A percentile compares a stretch with the other conserved stretches of the same genome.
phyloP scores from a whole-genome alignment of 164 flowering plant genomes.

The Sedum album region DNA sequence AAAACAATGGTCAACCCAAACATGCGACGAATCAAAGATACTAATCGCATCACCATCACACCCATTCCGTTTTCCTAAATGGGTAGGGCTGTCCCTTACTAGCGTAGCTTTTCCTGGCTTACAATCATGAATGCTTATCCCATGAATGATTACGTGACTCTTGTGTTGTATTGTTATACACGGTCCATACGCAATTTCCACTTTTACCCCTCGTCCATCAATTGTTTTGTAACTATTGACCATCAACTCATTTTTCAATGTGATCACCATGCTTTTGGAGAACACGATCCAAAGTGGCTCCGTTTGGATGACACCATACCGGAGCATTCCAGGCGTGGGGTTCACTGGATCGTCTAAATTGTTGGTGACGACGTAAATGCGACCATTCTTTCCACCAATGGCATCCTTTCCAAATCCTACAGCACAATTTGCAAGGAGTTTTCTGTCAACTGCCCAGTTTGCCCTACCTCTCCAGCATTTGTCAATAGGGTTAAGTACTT shows the following conservation, averaged over 20 bases:
- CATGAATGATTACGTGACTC: conserved; percentile 56
- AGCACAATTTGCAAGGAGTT: conserved; percentile 41
- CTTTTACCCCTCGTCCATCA: conserved; percentile 48
- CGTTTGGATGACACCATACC: conserved; percentile 42
- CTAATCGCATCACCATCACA: conserved; percentile 59
- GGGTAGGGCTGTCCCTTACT: conserved; percentile 32
- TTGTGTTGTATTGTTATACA: conserved; percentile 43
- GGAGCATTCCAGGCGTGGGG: conserved; percentile 47
- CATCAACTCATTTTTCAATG: conserved; percentile 39
- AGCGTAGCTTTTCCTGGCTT: conserved; percentile 30
- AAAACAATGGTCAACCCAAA: conserved; percentile 70
- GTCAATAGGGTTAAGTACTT: conserved; percentile 32
- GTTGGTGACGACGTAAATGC: conserved; percentile 36
- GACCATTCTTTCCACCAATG: conserved; percentile 44
- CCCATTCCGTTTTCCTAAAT: conserved; percentile 38
- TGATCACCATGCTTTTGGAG: conserved; percentile 34
- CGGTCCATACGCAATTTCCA: conserved; percentile 46
- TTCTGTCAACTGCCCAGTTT: conserved; percentile 44
- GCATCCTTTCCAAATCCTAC: conserved; percentile 45
- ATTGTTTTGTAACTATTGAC: conserved; percentile 49
- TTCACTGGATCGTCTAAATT: conserved; percentile 32
- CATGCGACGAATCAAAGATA: conserved; percentile 33
- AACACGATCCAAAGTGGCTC: conserved; percentile 55
- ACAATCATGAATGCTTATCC: conserved; percentile 57
- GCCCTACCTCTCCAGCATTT: conserved; percentile 32